A percentile compares a stretch with the other conserved stretches of the same genome.
Evolutionary conservation across 352 stramenopile species (phyloP).

Genomic region (Pythium sp.): DNA sequence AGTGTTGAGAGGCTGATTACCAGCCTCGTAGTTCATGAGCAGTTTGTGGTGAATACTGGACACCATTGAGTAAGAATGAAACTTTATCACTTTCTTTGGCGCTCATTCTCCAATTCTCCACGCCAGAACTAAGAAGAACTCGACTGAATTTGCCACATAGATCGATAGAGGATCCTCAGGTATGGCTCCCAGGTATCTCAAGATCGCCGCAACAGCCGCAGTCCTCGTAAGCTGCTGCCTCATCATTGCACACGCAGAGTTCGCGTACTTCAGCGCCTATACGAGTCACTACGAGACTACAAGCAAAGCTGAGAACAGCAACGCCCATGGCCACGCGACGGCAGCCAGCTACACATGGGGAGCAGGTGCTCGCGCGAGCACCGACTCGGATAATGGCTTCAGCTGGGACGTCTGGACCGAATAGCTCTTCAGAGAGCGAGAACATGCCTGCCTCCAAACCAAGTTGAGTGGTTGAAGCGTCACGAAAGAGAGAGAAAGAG

Average conservation of each 20-base stretch:
- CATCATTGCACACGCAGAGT: neutral
- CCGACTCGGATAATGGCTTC: neutral
- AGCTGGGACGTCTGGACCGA: neutral
- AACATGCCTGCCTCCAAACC: too few relatives aligned
- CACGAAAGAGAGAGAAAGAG: neutral
- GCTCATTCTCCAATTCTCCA: neutral
- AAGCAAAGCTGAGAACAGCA: neutral
- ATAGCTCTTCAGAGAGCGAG: neutral
- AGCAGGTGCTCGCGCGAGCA: neutral
- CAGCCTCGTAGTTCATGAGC: neutral
- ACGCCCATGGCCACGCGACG: neutral
- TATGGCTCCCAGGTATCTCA: neutral
- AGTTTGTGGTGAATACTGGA: neutral
- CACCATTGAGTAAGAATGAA: neutral
- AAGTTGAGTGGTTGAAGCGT: slow-evolving; percentile 3
- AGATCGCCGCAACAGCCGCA: neutral
- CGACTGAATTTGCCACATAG: neutral
- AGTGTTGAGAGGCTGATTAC: neutral
- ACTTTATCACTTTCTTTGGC: neutral
- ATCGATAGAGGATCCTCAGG: neutral
- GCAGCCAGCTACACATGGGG: neutral
- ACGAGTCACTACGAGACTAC: neutral
- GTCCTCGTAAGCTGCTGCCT: neutral
- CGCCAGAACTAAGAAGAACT: neutral
- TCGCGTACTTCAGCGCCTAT: neutral